These are phyloP conservation scores for Dendrobium officinale DNA, from an alignment of 106 monocot genomes.

Conservation along the genomic window DNA sequence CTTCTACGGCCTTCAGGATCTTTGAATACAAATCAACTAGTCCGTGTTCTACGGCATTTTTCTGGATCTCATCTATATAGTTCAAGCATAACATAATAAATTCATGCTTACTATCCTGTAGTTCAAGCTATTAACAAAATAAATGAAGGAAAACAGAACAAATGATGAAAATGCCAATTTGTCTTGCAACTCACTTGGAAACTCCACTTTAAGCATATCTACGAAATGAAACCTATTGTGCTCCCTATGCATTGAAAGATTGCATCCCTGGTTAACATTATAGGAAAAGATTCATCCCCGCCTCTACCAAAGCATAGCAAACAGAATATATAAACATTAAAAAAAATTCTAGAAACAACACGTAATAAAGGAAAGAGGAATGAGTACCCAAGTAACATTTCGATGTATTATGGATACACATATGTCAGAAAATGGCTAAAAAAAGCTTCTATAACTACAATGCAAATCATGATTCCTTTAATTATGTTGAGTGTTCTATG, in stretches of 20 bases:
- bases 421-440: too few species aligned
- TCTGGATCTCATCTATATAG: constrained; percentile 17
- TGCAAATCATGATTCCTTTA: too few species aligned
- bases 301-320: background rate
- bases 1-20: constrained; percentile 44
- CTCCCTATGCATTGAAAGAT: constrained; percentile 60
- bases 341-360: background rate
- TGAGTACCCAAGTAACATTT: background rate
- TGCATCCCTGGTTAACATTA: constrained; percentile 61
- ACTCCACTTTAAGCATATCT: constrained; percentile 53
- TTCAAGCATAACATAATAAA: background rate
- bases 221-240: constrained; percentile 61
- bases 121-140: background rate
- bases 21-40: constrained; percentile 43
- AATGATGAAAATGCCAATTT: background rate
- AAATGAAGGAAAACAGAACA: background rate
- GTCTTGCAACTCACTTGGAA: constrained; percentile 25
- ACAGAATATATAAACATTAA: background rate
- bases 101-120: background rate
- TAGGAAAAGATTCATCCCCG: background rate
- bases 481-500: too few species aligned
- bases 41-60: constrained; percentile 25
- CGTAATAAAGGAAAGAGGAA: background rate
- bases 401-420: background rate
- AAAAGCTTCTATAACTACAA: too few species aligned